Base-by-base conservation (phyloP, 1,139 yeast genomes). In the Meyerozyma smithsonii region DNA sequence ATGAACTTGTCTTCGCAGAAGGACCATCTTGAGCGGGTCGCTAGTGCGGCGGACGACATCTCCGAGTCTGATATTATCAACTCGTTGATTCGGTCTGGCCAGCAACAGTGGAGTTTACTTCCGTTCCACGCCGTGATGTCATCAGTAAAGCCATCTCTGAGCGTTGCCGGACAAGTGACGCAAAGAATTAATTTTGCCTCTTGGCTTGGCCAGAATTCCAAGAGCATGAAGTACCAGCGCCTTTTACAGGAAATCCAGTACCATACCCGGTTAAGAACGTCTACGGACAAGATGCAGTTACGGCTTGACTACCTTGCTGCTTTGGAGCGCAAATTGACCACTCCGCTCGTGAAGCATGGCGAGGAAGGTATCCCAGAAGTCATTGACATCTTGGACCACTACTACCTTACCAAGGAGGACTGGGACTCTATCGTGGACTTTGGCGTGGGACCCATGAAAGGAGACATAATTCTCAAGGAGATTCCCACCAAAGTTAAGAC, bases 21-120 rank as follows among this genome's bases (percentile, higher is more conserved):
- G 35, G 69, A 74, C 19, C 88, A 82, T 50, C 62, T 92, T 42
- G 72, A 74, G 47, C 69, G 79, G 25, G 81, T 84, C 1, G 84
- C 88, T 1, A 66, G 69, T 23, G 98, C 98, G 0, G 88, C 97
- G 0, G 90, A 88, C 48, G 79, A 87, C 40, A 87, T 94, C 37
- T 82, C 94, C 34, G 74, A 76, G 41, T 84, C 92, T 12, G 98
- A 94, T 58, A 59, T 82, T 23, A 82, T 90, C 16, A 96, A 89
- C 56, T 69, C 79, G 21, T 71, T 79, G 57, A 90, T 94, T 44
- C 84, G 95, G 53, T 85, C 95, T 32, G 78, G 95, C 36, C 96
- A 90, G 52, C 98, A 92, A 61, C 90, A 87, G 52, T 94, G 99
- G 99, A 80, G 94, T 47, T 70, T 94, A 47, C 75, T 94, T 69